These are phyloP conservation scores for Capronia epimyces DNA, from an alignment of 2,329 filamentous ascomycete genomes.

Conservation along the genomic window DNA sequence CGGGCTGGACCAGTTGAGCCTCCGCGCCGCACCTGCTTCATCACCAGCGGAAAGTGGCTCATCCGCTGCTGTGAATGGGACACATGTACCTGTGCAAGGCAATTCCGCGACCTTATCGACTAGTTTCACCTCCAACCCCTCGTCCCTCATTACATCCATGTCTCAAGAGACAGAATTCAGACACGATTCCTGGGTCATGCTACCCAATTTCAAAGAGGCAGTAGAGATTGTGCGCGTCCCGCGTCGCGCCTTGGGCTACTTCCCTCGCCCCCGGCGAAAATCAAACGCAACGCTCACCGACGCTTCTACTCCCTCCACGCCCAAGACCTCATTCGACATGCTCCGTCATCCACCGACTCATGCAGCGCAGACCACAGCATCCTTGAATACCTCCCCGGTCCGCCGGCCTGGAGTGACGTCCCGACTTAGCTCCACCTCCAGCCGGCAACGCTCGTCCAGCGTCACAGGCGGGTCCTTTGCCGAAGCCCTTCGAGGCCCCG, in stretches of 20 bases:
- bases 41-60: neutral
- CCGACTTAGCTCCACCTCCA: slow-evolving; percentile 28
- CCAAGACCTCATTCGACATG: slow-evolving; percentile 29
- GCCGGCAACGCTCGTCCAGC: slow-evolving; percentile 27
- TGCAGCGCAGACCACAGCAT: slow-evolving; percentile 30
- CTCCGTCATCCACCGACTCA: slow-evolving; percentile 30
- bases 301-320: slow-evolving; percentile 33
- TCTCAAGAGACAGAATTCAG: slow-evolving; percentile 63
- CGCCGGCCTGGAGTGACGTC: slow-evolving; percentile 32
- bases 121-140: slow-evolving; percentile 14
- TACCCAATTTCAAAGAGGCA: slow-evolving; percentile 65
- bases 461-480: slow-evolving; percentile 39
- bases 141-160: slow-evolving; percentile 15
- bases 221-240: slow-evolving; percentile 83
- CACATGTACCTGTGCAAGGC: neutral
- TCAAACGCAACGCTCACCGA: slow-evolving; percentile 61
- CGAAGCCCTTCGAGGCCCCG: slow-evolving; percentile 71
- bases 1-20: slow-evolving; percentile 1
- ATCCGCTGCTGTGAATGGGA: slow-evolving; percentile 2
- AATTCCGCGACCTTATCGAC: slow-evolving; percentile 6
- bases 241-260: slow-evolving; percentile 77
- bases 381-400: slow-evolving; percentile 33
- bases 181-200: slow-evolving; percentile 81
- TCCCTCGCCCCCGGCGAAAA: slow-evolving; percentile 85
- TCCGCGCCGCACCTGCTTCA: neutral